phyloP scores from a whole-genome alignment of 345 rosid genomes.

The Corchorus capsularis region DNA sequence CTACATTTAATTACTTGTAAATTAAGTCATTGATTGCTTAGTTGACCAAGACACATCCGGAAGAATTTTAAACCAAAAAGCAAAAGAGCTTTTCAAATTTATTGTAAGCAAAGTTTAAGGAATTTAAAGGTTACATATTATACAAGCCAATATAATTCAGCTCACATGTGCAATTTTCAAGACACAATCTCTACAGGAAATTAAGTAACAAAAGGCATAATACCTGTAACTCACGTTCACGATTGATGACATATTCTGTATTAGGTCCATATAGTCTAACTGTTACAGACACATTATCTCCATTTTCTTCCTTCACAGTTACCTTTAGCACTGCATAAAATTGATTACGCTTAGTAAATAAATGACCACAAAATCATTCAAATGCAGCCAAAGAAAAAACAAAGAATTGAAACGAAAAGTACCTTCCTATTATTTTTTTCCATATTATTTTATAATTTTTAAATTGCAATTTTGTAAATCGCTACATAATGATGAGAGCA shows the following conservation, averaged over 20 bases:
- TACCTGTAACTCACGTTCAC: conserved; percentile 78
- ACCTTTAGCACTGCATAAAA: conserved; percentile 75
- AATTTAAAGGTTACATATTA: neutral
- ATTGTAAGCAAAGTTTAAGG: neutral
- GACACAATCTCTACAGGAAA: neutral
- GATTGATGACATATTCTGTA: conserved; percentile 85
- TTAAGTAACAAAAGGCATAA: neutral
- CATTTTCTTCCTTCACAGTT: conserved; percentile 66
- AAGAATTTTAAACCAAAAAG: neutral
- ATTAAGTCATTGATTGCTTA: conserved; percentile 9
- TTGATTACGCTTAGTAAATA: neutral
- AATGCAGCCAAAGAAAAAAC: neutral
- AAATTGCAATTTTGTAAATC: neutral
- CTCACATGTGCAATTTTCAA: neutral
- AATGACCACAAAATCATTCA: conserved; percentile 4
- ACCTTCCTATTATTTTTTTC: neutral
- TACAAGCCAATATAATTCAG: neutral
- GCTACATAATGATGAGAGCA: neutral
- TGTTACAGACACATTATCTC: conserved; percentile 52
- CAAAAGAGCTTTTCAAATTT: neutral
- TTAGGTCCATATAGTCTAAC: conserved; percentile 93
- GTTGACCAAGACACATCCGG: conserved; percentile 14
- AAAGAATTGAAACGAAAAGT: neutral
- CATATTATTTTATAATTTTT: neutral
- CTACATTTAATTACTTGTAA: neutral